Evolutionary conservation across 192 early-diverging fungal species (phyloP), one percentile per base, ranked within the genome.

Genomic region (Coemansia sp.): DNA sequence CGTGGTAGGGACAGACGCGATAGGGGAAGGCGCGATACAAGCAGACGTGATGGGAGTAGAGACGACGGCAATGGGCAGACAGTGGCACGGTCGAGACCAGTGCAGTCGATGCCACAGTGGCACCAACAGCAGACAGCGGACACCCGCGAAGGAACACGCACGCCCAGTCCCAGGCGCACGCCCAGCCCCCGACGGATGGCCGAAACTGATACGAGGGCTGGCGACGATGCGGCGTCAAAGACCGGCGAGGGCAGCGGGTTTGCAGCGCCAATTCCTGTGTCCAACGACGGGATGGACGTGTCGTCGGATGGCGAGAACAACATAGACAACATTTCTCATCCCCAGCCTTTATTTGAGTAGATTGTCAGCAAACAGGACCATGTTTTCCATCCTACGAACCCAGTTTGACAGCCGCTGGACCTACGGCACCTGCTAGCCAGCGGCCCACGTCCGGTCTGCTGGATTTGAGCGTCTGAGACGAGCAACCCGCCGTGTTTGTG

Each of bases 181-280:
- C 76, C 76, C 47, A 79, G 76, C 53, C 76, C 76, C 6, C 70
- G 71, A 25, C 62, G 61, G 34, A 64, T 62, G 32, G 62, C 67
- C 24, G 49, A 57, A 25, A 16, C n/a, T 7, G 41, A 64, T 6
- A 19, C 28, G 31, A 34, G 41, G 9, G 22, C 32, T 22, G 59
- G 53, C 23, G 70, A 64, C 23, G 49, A 49, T 54, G 71, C 51
- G 23, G 49, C 25, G 50, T 59, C 38, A 16, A 55, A 53, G 23
- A 23, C 54, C 19, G 64, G 32, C 26, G 65, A n/a, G 23, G 57
- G 49, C 47, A 47, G 54, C 22, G 53, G 56, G 16, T 64, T 61
- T 38, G 49, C 50, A 32, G 66, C 55, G 48, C 65, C 23, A 31
- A 51, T 53, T 19, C 16, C 32, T 30, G 26, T 26, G 9, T 7